Percentiles rank a stretch among this genome's conserved stretches.
Evolutionary conservation across 2,329 filamentous ascomycete species (phyloP).

Genomic region (Penicillium brasilianum): DNA sequence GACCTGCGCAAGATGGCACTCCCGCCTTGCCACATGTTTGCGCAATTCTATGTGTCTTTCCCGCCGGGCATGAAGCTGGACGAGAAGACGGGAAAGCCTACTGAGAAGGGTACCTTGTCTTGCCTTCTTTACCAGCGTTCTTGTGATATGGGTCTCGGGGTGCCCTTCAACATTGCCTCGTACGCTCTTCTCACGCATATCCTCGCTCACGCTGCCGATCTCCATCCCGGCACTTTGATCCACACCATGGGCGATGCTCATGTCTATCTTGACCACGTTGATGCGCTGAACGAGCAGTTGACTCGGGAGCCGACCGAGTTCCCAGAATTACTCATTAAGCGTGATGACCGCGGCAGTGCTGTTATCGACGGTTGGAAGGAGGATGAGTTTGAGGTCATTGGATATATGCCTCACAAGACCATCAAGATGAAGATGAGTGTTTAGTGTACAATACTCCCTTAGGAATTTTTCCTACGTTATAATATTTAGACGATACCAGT

Average conservation of each 20-base stretch:
- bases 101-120: slow-evolving; percentile 72
- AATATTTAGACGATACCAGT: slow-evolving; percentile 32
- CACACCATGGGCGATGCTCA: slow-evolving; percentile 99
- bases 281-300: slow-evolving; percentile 81
- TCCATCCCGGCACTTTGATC: slow-evolving; percentile 84
- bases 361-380: slow-evolving; percentile 91
- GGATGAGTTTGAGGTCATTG: slow-evolving; percentile 85
- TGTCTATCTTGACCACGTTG: slow-evolving; percentile 90
- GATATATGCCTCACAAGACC: slow-evolving; percentile 86
- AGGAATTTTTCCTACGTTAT: slow-evolving; percentile 15
- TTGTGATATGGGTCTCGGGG: slow-evolving; percentile 95
- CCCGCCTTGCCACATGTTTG: slow-evolving; percentile 96
- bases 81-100: slow-evolving; percentile 36
- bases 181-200: slow-evolving; percentile 96
- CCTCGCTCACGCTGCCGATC: slow-evolving; percentile 82
- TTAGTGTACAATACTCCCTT: slow-evolving; percentile 42
- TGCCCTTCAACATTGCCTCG: slow-evolving; percentile 96
- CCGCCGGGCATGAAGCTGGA: slow-evolving; percentile 43
- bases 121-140: slow-evolving; percentile 91
- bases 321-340: slow-evolving; percentile 74
- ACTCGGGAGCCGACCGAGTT: slow-evolving; percentile 80
- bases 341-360: slow-evolving; percentile 72
- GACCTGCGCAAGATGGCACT: slow-evolving; percentile 88
- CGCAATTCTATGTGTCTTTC: slow-evolving; percentile 91
- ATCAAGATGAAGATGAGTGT: slow-evolving; percentile 99